Evolutionary conservation across 306 rosid genomes (phyloP).

Genomic region (Pyrus pyrifolia): DNA sequence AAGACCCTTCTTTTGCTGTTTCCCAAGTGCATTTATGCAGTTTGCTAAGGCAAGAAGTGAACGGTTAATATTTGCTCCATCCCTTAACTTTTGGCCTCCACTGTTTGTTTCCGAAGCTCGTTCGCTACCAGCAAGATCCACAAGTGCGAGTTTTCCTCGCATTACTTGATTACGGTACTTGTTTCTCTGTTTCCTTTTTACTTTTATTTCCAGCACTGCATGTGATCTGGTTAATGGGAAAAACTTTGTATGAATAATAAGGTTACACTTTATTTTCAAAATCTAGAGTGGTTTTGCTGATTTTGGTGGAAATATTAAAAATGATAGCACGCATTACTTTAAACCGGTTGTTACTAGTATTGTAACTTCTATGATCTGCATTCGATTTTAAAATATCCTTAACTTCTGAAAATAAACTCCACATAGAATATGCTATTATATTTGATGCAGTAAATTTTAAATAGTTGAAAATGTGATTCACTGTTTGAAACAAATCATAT

Average conservation of each 20-base stretch:
- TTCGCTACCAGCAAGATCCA: slow-evolving; percentile 68
- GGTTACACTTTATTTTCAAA: not conserved
- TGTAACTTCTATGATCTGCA: not conserved
- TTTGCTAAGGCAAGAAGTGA: slow-evolving; percentile 65
- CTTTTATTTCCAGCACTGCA: slow-evolving; percentile 57
- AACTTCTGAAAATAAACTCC: not conserved
- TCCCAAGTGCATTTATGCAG: slow-evolving; percentile 63
- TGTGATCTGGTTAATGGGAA: slow-evolving; percentile 40
- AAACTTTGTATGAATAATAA: not conserved
- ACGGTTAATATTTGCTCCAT: slow-evolving; percentile 66
- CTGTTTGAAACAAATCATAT: not conserved
- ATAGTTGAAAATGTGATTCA: not conserved
- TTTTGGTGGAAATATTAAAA: not conserved
- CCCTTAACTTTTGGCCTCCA: slow-evolving; percentile 53
- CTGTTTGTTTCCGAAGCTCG: slow-evolving; percentile 52
- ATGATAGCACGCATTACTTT: not conserved
- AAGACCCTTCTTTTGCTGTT: slow-evolving; percentile 61
- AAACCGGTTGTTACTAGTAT: no score
- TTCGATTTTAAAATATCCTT: no score
- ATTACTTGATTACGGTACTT: slow-evolving; percentile 48
- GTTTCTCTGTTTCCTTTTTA: slow-evolving; percentile 51
- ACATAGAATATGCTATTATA: not conserved
- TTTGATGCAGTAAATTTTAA: not conserved
- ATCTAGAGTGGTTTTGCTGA: not conserved
- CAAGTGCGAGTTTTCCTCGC: slow-evolving; percentile 60